Percentiles rank a stretch among this genome's conserved stretches.
Conservation (phyloP, 495 filamentous ascomycete genomes). For the Darksidea phi region DNA sequence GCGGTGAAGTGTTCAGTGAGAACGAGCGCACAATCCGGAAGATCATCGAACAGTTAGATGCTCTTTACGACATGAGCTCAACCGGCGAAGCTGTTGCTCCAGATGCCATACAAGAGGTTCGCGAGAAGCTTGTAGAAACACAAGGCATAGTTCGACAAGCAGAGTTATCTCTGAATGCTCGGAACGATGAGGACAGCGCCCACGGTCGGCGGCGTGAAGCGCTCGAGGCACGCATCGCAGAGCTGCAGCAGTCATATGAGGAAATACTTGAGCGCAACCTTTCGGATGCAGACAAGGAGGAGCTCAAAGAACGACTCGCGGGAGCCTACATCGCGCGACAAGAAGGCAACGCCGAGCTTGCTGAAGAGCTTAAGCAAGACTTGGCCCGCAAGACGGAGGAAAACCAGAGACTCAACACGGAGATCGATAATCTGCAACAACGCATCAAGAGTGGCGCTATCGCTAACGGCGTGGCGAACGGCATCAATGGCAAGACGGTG, state of each 20-base stretch:
- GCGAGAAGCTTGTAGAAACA: constrained; percentile 75
- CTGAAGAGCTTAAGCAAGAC: constrained; percentile 70
- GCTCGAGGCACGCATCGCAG: constrained; percentile 69
- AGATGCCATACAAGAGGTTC: constrained; percentile 74
- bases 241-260: constrained; percentile 78
- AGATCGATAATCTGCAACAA: constrained; percentile 73
- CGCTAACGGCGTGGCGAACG: constrained; percentile 52
- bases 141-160: constrained; percentile 92
- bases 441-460: constrained; percentile 58
- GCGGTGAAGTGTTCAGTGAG: constrained; percentile 82
- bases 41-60: constrained; percentile 76
- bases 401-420: constrained; percentile 68
- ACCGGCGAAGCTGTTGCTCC: constrained; percentile 76
- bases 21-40: constrained; percentile 82
- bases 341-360: constrained; percentile 65
- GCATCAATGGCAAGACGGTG: constrained; percentile 82
- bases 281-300: constrained; percentile 71
- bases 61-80: constrained; percentile 70
- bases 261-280: constrained; percentile 77
- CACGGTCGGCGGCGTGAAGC: constrained; percentile 66
- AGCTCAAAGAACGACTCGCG: constrained; percentile 75
- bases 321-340: constrained; percentile 72
- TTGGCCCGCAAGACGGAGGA: constrained; percentile 71
- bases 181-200: constrained; percentile 59
- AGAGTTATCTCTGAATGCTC: constrained; percentile 74